Conservation (phyloP, 2,329 filamentous ascomycete species). For the Claviceps sp. region DNA sequence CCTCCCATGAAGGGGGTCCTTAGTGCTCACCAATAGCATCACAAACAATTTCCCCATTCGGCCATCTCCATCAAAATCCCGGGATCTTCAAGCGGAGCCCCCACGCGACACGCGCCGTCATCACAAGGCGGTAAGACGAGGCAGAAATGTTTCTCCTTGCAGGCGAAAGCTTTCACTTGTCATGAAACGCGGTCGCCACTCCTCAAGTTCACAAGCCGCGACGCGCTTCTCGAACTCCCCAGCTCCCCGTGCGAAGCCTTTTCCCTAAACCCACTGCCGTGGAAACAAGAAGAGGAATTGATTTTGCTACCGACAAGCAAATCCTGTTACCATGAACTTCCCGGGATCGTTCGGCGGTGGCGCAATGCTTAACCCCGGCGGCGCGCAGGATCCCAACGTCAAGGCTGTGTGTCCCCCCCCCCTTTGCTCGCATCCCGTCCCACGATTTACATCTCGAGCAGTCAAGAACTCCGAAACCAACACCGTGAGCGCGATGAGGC, state of each 20-base stretch:
- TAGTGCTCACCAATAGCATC: not conserved
- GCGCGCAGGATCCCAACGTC: conserved; percentile 36
- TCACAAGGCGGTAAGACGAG: conserved; percentile 21
- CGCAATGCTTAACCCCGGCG: conserved; percentile 13
- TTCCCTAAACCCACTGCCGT: not conserved
- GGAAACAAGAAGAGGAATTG: not conserved
- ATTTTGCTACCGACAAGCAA: not conserved
- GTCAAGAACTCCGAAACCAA: not conserved
- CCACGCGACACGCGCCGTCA: not conserved
- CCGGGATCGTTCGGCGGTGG: conserved; percentile 17
- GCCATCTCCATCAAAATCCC: not conserved
- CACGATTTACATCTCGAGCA: not conserved
- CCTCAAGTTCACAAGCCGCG: not conserved
- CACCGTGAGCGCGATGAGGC: not conserved
- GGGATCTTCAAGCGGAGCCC: not conserved
- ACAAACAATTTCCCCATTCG: not conserved
- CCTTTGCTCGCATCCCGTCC: not conserved
- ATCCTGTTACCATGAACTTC: conserved; percentile 23
- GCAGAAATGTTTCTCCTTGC: conserved; percentile 25
- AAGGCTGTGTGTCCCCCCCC: conserved; percentile 28
- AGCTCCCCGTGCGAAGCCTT: not conserved
- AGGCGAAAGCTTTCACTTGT: not conserved
- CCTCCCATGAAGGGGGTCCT: not conserved
- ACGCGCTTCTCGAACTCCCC: not conserved
- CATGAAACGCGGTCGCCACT: not conserved